Percentiles rank a stretch among this genome's conserved stretches.
These are phyloP conservation scores for Tanacetum coccineum DNA, from an alignment of 129 eudicot species.

Conservation along the genomic window DNA sequence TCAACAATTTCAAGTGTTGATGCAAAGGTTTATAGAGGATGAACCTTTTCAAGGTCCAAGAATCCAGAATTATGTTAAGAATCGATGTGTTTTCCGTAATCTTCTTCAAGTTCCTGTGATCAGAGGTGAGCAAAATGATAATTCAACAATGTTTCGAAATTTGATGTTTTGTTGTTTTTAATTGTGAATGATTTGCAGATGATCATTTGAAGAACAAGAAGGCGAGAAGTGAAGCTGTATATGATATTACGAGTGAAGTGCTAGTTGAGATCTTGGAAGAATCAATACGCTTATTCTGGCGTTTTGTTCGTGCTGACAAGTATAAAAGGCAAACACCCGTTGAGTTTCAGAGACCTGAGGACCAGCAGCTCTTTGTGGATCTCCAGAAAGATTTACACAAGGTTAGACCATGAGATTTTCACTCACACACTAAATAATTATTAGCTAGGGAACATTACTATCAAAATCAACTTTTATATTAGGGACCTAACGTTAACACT, in stretches of 20 bases:
- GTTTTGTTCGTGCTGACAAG: conserved; percentile 70
- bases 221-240: conserved; percentile 42
- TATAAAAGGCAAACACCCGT: conserved; percentile 37
- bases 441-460: too few species aligned
- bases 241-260: conserved; percentile 57
- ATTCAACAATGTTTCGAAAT: background rate
- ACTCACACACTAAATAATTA: too few species aligned
- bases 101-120: conserved; percentile 95
- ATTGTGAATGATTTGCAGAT: conserved; percentile 39
- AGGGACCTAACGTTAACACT: background rate
- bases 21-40: conserved; percentile 81
- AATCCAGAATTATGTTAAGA: conserved; percentile 60
- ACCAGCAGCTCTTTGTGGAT: conserved; percentile 46
- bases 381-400: conserved; percentile 59
- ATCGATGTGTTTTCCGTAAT: conserved; percentile 63
- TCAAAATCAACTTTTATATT: background rate
- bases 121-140: conserved; percentile 49
- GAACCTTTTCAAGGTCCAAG: conserved; percentile 85
- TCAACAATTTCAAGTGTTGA: conserved; percentile 93
- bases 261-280: conserved; percentile 85
- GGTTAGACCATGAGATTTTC: conserved; percentile 34
- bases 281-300: conserved; percentile 83
- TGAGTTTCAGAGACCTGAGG: conserved; percentile 59
- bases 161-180: background rate
- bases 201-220: conserved; percentile 44